These are phyloP conservation scores for Rutstroemia sp. DNA, from an alignment of 2,329 filamentous ascomycete species.

Conservation along the genomic window DNA sequence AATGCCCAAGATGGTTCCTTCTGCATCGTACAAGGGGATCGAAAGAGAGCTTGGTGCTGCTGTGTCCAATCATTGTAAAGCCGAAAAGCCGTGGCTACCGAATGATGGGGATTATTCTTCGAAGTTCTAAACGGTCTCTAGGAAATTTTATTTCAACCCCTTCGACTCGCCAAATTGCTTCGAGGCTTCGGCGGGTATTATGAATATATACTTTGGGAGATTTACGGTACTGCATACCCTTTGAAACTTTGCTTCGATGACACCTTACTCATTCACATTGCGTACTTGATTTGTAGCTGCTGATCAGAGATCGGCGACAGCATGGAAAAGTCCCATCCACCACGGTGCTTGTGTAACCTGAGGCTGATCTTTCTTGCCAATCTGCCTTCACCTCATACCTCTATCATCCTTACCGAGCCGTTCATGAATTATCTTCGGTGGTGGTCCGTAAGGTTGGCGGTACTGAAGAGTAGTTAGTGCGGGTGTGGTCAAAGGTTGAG, in stretches of 20 bases:
- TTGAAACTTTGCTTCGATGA: no score
- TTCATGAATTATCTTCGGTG: background rate
- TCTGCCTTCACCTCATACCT: background rate
- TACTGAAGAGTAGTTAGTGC: background rate
- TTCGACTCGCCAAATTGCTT: background rate
- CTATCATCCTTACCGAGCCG: background rate
- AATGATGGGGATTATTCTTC: constrained; percentile 4
- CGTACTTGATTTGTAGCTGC: background rate
- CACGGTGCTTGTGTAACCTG: background rate
- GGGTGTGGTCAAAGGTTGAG: no score
- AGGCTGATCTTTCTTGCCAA: background rate
- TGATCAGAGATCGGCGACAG: background rate
- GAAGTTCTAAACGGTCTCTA: background rate
- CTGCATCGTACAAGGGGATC: background rate
- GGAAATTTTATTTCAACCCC: background rate
- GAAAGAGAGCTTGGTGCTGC: background rate
- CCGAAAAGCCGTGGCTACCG: constrained; percentile 1
- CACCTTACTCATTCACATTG: no score
- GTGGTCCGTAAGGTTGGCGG: background rate
- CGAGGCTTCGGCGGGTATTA: background rate
- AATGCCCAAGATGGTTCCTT: background rate
- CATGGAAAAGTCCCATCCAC: background rate
- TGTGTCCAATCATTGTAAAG: constrained; percentile 1
- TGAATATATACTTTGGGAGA: background rate
- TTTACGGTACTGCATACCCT: background rate